Evolutionary conservation across 768 basidiomycete genomes (phyloP).

Genomic region (Daedalea quercina): DNA sequence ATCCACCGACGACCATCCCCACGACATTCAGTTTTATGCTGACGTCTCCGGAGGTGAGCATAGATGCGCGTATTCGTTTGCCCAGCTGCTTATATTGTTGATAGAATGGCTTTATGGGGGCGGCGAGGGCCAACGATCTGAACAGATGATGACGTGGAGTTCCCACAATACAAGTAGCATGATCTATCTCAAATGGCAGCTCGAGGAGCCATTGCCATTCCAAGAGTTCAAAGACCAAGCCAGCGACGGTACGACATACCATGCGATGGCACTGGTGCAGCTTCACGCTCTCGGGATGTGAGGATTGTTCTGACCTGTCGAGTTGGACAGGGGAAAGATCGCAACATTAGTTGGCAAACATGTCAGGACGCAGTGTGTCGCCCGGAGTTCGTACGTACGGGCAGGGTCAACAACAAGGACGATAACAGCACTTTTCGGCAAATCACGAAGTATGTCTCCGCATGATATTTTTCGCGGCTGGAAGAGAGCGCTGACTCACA

Average conservation of each 20-base stretch:
- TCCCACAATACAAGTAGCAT: not conserved
- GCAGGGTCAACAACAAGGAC: constrained; percentile 9
- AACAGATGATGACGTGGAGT: constrained; percentile 3
- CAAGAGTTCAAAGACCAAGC: constrained; percentile 7
- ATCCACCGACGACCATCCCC: constrained; percentile 25
- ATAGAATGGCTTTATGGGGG: constrained; percentile 12
- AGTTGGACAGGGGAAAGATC: not conserved
- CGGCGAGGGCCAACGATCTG: no score
- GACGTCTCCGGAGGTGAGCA: constrained; percentile 30
- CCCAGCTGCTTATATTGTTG: not conserved
- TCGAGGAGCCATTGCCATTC: not conserved
- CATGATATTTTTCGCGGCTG: not conserved
- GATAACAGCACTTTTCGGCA: not conserved
- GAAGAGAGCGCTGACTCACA: not conserved
- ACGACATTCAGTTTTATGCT: constrained; percentile 31
- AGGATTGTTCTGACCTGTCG: not conserved
- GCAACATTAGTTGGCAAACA: constrained; percentile 8
- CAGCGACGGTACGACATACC: constrained; percentile 9
- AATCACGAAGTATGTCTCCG: constrained; percentile 11
- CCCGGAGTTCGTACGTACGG: constrained; percentile 10
- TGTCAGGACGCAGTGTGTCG: constrained; percentile 6
- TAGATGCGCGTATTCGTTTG: not conserved
- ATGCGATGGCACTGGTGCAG: constrained; percentile 11
- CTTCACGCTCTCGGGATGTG: no score
- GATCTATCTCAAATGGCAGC: constrained; percentile 9